Base-by-base conservation (phyloP, 1,284 basidiomycete species). In the Fomitopsis palustris region DNA sequence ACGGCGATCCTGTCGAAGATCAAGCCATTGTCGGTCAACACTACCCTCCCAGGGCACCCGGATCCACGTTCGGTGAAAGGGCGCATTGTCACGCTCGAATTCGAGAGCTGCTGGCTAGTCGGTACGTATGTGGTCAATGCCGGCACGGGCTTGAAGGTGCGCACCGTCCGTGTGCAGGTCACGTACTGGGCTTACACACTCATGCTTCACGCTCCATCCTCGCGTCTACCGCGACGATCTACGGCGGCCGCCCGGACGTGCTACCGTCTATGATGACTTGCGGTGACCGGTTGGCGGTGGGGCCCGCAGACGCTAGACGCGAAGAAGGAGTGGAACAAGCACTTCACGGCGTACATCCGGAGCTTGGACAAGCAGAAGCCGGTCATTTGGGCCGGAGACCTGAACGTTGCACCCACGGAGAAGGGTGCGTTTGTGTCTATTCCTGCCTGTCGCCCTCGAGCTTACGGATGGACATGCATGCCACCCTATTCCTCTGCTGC, bases 41-140 rank as follows among this genome's bases (percentile, higher is more conserved):
- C 81, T 64, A 84, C 81, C 1, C 78, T 95, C 17, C 90, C 92
- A 1, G 85, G 84, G 2, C 87, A 92, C 71, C 88, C 90, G 12
- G 77, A 90, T 58, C 79, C 84, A 9, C 72, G 69, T 9, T 74
- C 74, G 7, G 80, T 87, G 54, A 92, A 91, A 69, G 90, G 91
- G 12, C 81, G 89, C n/a, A 86, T 92, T 56, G 74, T 94, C 38
- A 93, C 90, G 1, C 75, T 94, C 27, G 93, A 95, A 69, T 95
- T 92, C 64, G 81, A 84, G 51, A 81, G 78, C 43, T 83, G 76
- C 57, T 94, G 86, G 64, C 63, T 96, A 8, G 77, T 95, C 42
- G 91, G 87, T 10, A 95, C 93, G 2, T 96, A 96, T 63, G 90
- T 92, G 25, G 87, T 90, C n/a, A 96, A 96, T 67, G 92, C 94